Conservation (phyloP, 106 monocot genomes). For the Dendrobium catenatum region DNA sequence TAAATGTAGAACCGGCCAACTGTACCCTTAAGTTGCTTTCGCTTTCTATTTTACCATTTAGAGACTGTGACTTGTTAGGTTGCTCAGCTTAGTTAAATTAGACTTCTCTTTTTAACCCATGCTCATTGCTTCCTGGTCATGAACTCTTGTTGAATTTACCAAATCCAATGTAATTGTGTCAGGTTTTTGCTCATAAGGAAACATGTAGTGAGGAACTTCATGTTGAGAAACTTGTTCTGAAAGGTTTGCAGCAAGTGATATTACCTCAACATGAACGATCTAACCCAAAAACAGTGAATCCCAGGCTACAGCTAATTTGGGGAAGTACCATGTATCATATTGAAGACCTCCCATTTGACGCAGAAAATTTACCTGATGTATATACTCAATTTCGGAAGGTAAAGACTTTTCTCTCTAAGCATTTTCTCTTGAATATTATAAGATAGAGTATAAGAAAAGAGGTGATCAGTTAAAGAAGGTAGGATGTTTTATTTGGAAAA, state of each 20-base stretch:
- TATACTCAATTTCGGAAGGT: constrained; percentile 99
- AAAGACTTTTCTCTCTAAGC: background rate
- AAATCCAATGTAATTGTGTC: background rate
- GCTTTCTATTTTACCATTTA: background rate
- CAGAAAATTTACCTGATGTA: constrained; percentile 61
- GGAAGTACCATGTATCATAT: constrained; percentile 92
- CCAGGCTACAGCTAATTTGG: constrained; percentile 77
- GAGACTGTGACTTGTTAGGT: background rate
- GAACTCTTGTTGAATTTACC: constrained; percentile 2
- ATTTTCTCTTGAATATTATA: background rate
- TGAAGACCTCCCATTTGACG: constrained; percentile 77
- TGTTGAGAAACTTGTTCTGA: constrained; percentile 54
- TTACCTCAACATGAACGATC: constrained; percentile 15
- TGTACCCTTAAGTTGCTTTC: background rate
- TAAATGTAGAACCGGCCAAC: background rate
- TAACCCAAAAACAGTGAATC: constrained; percentile 15
- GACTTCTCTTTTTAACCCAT: background rate
- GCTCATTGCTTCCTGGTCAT: background rate
- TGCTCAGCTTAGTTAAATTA: background rate
- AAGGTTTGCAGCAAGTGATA: constrained; percentile 46
- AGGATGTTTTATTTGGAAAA: too few relatives aligned
- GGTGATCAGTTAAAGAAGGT: background rate
- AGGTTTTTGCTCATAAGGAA: constrained; percentile 90
- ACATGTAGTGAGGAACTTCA: constrained; percentile 86
- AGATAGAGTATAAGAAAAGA: background rate